Evolutionary conservation across 176 grass and related monocot species (phyloP).

Genomic region (Carex myosuroides): DNA sequence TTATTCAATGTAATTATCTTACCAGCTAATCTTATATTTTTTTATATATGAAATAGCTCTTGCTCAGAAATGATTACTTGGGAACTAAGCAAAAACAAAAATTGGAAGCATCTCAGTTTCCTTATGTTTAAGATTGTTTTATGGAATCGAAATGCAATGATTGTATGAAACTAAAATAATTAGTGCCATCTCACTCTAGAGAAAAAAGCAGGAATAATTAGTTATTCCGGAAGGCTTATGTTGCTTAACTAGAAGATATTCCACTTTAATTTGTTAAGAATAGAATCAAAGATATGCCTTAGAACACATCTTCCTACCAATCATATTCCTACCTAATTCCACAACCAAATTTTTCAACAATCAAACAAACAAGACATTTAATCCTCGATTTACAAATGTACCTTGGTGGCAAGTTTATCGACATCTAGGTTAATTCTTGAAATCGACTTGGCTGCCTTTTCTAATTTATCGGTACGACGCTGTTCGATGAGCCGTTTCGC

Average conservation of each 20-base stretch:
- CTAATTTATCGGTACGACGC: slow-evolving; percentile 55
- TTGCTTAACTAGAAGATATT: background rate
- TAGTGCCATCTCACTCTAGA: background rate
- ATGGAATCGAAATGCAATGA: no score
- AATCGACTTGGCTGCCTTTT: slow-evolving; percentile 59
- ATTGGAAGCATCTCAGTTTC: background rate
- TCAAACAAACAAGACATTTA: background rate
- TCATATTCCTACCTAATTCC: slow-evolving; percentile 13
- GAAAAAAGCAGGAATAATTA: background rate
- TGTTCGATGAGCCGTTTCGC: slow-evolving; percentile 71
- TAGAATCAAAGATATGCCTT: background rate
- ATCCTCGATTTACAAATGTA: background rate
- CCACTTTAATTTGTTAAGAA: background rate
- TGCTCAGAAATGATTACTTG: background rate
- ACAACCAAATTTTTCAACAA: background rate
- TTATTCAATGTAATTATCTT: background rate
- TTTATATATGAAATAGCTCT: background rate
- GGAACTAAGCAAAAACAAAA: slow-evolving; percentile 3
- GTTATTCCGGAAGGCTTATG: background rate
- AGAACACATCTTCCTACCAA: slow-evolving; percentile 7
- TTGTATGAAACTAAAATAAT: background rate
- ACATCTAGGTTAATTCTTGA: slow-evolving; percentile 62
- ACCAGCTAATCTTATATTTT: background rate
- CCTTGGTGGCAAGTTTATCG: slow-evolving; percentile 79
- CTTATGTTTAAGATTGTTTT: background rate